These are phyloP conservation scores for Picea sitchensis DNA, from an alignment of 75 land plant genomes.

Conservation along the genomic window DNA sequence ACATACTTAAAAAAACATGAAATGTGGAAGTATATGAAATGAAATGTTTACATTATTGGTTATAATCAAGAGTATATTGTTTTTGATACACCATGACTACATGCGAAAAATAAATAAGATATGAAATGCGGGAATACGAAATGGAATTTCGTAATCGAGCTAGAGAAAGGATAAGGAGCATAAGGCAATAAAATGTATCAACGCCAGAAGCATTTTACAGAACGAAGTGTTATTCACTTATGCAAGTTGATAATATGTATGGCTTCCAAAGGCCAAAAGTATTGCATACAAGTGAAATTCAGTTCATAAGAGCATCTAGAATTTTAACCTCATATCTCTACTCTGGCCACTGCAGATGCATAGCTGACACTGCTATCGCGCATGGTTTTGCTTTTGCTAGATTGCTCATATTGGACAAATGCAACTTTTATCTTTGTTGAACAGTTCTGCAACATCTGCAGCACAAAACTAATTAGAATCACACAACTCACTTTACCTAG, in stretches of 20 bases:
- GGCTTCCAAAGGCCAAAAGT: not conserved
- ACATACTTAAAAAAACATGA: too few species aligned
- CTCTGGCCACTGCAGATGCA: constrained; percentile 88
- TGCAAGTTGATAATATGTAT: not conserved
- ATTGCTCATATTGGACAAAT: constrained; percentile 86
- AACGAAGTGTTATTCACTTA: too few species aligned
- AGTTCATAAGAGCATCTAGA: not conserved
- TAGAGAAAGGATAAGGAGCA: too few species aligned
- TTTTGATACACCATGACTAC: too few species aligned
- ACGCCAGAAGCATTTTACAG: too few species aligned
- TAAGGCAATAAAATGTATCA: too few species aligned
- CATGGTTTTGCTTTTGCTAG: constrained; percentile 83
- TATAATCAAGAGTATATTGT: too few species aligned
- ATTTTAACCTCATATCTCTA: constrained; percentile 3
- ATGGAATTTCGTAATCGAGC: too few species aligned
- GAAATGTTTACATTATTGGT: too few species aligned
- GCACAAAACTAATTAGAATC: not conserved
- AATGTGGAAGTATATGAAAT: too few species aligned
- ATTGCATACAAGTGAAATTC: not conserved
- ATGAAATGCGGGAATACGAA: too few species aligned
- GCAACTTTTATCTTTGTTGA: constrained; percentile 58
- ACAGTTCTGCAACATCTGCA: constrained; percentile 79
- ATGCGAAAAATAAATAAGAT: too few species aligned
- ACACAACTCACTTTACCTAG: not conserved
- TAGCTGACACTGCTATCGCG: constrained; percentile 97